These are phyloP conservation scores for Aspergillus quadricinctus DNA, from an alignment of 2,329 filamentous ascomycete species.

Conservation along the genomic window DNA sequence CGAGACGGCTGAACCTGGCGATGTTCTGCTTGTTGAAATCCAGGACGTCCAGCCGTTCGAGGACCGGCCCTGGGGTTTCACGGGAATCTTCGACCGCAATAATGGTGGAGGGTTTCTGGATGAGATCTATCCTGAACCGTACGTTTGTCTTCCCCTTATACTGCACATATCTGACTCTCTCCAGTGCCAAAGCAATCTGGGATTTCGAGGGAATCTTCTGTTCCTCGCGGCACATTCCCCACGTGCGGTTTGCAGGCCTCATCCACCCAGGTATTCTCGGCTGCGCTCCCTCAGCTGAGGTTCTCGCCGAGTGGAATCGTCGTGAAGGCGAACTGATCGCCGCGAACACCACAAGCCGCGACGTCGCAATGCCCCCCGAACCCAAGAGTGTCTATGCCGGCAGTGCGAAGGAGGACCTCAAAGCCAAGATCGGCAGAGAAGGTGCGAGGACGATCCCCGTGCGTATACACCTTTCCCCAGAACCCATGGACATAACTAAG, in stretches of 20 bases:
- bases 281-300: constrained; percentile 73
- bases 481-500: not conserved
- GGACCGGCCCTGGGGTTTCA: constrained; percentile 85
- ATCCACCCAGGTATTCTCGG: constrained; percentile 92
- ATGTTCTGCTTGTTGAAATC: constrained; percentile 81
- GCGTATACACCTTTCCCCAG: constrained; percentile 4
- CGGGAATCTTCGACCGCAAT: constrained; percentile 70
- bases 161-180: not conserved
- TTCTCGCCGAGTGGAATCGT: constrained; percentile 77
- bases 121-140: constrained; percentile 80
- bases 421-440: constrained; percentile 66
- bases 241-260: constrained; percentile 80
- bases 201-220: constrained; percentile 76
- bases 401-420: constrained; percentile 53
- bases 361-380: constrained; percentile 74
- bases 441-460: constrained; percentile 80
- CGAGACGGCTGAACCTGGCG: constrained; percentile 76
- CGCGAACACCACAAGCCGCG: constrained; percentile 59
- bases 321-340: constrained; percentile 77
- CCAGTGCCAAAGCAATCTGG: constrained; percentile 66
- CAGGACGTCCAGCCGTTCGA: constrained; percentile 88
- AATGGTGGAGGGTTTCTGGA: constrained; percentile 90
- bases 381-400: constrained; percentile 71
- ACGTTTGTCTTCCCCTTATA: constrained; percentile 24
- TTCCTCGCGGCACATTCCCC: constrained; percentile 78